Base-by-base conservation (phyloP, 225 moss, liverwort and hornwort species). In the Physcomitrium patens region DNA sequence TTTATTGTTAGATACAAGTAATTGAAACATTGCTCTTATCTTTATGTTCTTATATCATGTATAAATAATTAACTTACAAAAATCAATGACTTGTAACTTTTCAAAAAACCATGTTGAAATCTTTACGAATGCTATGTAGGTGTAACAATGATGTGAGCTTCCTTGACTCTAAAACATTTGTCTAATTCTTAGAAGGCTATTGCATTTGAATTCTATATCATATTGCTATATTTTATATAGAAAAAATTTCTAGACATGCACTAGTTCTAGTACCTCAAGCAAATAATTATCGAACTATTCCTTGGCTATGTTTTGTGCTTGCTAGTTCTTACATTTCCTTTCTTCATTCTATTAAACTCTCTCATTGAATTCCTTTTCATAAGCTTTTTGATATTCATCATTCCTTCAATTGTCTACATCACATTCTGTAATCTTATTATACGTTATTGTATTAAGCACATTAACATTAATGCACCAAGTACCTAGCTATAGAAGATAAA, bases 331-430 rank as follows among this genome's bases (percentile, higher is more conserved):
- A 68, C 68, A 1, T 77, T 82, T 66, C 82, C 82, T 24, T 78
- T 82, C 62, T 82, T 78, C 20, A 73, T 77, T 8, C 77, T 77
- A 11, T 51, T 68, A 3, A 82, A 78, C 65, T 82, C 82, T 16
- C 22, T 82, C 60, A 82, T 82, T 49, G 76, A 76, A 3, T 53
- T 75, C 42, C 9, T 74, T 10, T 68, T 80, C 54, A 74, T 80
- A 69, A 80, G 80, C 63, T 80, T 80, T 63, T 80, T 75, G 23
- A 57, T 63, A 15, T 80, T 74, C 75, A 75, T 80, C 69, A 64
- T 80, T 37, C 80, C 80, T 31, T 80, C 63, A 41, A 3, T 80
- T 45, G 80, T 69, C 42, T 80, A 26, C 60, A 80, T 80, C 69
- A 75, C 75, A 50, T 80, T 75, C 53, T 80, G 80, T 74, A 52